Evolutionary conservation across 805 yeast genomes (phyloP).

Genomic region (Ascoidea tarda): DNA sequence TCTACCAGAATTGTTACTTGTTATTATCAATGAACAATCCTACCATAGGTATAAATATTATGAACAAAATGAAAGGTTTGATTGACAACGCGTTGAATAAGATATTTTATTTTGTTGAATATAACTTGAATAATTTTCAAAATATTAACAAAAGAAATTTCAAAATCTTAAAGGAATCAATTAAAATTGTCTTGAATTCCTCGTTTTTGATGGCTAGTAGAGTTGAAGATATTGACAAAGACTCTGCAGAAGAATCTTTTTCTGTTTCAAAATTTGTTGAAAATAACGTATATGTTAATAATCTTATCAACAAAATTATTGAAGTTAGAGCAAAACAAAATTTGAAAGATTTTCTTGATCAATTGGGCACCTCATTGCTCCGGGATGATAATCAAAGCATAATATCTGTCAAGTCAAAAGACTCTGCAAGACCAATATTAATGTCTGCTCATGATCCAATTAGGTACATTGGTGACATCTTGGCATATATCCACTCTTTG

Average conservation of each 20-base stretch:
- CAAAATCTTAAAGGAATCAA: constrained; percentile 2
- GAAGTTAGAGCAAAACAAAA: constrained; percentile 54
- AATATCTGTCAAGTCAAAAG: neutral
- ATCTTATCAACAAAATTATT: constrained; percentile 46
- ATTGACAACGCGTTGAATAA: constrained; percentile 41
- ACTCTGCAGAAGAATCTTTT: constrained; percentile 6
- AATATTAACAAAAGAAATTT: constrained; percentile 10
- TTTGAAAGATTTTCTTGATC: constrained; percentile 52
- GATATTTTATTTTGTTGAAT: constrained; percentile 27
- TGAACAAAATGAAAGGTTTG: constrained; percentile 38
- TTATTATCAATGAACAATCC: constrained; percentile 60
- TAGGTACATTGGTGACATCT: constrained; percentile 71
- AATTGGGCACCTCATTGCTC: constrained; percentile 21
- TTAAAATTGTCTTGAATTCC: constrained; percentile 1
- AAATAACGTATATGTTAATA: constrained; percentile 30
- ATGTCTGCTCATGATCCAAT: constrained; percentile 67
- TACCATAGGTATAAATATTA: constrained; percentile 47
- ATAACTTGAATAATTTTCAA: constrained; percentile 13
- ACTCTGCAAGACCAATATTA: constrained; percentile 33
- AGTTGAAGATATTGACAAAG: constrained; percentile 1
- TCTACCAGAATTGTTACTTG: constrained; percentile 55
- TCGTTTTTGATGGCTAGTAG: neutral
- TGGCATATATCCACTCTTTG: constrained; percentile 78
- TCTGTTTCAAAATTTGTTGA: constrained; percentile 15
- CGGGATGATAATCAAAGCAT: neutral